phyloP scores from a whole-genome alignment of 352 stramenopile genomes.

The Phytophthora kernoviae region DNA sequence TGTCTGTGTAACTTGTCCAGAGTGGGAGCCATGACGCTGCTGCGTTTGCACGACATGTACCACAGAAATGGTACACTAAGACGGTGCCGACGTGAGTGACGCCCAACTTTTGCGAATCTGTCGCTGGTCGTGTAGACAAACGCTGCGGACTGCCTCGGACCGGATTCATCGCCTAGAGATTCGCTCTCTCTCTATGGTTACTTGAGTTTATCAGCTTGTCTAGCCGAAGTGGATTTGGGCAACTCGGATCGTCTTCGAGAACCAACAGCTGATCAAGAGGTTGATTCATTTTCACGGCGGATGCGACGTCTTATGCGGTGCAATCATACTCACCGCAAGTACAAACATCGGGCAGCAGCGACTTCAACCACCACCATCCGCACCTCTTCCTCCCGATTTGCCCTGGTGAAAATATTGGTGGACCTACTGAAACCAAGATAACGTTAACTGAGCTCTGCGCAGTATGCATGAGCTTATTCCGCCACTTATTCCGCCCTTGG shows the following conservation, averaged over 20 bases:
- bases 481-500: not conserved
- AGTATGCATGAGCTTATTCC: not conserved
- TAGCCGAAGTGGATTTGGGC: not conserved
- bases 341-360: not conserved
- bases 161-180: conserved; percentile 16
- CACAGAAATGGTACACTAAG: not conserved
- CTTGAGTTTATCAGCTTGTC: not conserved
- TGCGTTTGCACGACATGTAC: not conserved
- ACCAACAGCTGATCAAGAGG: conserved; percentile 1
- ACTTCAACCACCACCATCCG: too few species aligned
- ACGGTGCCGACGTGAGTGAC: too few species aligned
- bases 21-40: not conserved
- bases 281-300: conserved; percentile 2
- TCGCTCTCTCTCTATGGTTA: conserved; percentile 24
- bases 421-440: not conserved
- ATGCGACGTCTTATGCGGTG: not conserved
- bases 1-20: not conserved
- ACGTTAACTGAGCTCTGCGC: not conserved
- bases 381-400: too few species aligned
- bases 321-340: conserved; percentile 1
- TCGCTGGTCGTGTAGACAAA: conserved; percentile 1
- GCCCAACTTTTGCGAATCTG: too few species aligned
- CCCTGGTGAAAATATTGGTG: too few species aligned
- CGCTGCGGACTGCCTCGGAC: conserved; percentile 23
- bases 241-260: not conserved